Percentiles rank a stretch among this genome's conserved stretches.
These are phyloP conservation scores for Umbilicaria muhlenbergii DNA, from an alignment of 495 filamentous ascomycete species.

Conservation along the genomic window DNA sequence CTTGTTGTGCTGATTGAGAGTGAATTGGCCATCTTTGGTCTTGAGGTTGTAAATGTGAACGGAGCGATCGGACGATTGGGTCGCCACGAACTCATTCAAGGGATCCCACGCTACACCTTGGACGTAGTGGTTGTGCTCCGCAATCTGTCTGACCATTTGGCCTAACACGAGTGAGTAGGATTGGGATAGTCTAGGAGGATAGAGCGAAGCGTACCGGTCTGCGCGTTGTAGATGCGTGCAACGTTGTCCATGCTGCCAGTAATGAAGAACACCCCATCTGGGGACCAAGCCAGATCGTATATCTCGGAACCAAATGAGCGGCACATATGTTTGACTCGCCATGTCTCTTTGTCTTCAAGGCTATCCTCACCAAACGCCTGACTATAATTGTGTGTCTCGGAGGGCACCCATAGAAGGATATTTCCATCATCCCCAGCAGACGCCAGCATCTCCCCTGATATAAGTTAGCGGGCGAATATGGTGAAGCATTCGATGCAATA, in stretches of 20 bases:
- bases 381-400: constrained; percentile 48
- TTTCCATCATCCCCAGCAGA: constrained; percentile 96
- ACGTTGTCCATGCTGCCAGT: constrained; percentile 99
- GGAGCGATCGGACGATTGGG: constrained; percentile 93
- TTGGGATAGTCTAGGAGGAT: not conserved
- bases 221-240: constrained; percentile 89
- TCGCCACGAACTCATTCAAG: constrained; percentile 93
- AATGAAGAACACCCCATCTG: constrained; percentile 90
- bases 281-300: constrained; percentile 96
- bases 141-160: constrained; percentile 85
- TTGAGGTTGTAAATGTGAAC: constrained; percentile 94
- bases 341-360: constrained; percentile 88
- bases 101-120: constrained; percentile 99
- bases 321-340: constrained; percentile 95
- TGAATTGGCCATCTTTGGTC: constrained; percentile 93
- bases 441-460: constrained; percentile 76
- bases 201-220: constrained; percentile 45
- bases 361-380: constrained; percentile 67
- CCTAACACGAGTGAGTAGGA: constrained; percentile 33
- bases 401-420: constrained; percentile 85
- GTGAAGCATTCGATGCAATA: not conserved
- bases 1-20: constrained; percentile 61
- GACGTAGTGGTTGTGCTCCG: constrained; percentile 97
- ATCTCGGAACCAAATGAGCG: constrained; percentile 85
- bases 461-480: not conserved